These are phyloP conservation scores for Pleurotus tuoliensis DNA, from an alignment of 768 basidiomycete species.

Conservation along the genomic window DNA sequence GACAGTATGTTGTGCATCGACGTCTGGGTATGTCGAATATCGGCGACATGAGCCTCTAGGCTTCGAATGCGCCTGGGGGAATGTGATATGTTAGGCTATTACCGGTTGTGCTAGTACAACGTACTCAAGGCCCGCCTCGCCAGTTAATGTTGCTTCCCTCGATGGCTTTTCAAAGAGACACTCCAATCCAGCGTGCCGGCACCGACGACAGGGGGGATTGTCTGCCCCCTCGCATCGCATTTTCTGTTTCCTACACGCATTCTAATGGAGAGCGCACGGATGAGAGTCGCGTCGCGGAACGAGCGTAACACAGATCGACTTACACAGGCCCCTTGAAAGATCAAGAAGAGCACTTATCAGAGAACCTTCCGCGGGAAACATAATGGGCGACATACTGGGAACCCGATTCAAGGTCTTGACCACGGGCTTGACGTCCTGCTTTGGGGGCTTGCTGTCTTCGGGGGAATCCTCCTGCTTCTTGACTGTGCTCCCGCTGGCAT, in stretches of 20 bases:
- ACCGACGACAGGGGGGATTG: conserved; percentile 94
- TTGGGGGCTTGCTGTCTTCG: conserved; percentile 45
- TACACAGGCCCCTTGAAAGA: conserved; percentile 72
- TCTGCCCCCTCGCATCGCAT: conserved; percentile 98
- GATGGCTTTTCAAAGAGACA: conserved; percentile 96
- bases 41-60: conserved; percentile 82
- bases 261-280: conserved; percentile 39
- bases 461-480: conserved; percentile 65
- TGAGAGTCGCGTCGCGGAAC: conserved; percentile 16
- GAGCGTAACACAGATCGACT: conserved; percentile 22
- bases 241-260: conserved; percentile 94
- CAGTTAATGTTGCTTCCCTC: conserved; percentile 80
- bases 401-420: conserved; percentile 82
- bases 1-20: conserved; percentile 76
- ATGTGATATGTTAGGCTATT: conserved; percentile 15
- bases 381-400: conserved; percentile 57
- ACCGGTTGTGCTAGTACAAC: conserved; percentile 23
- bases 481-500: conserved; percentile 28
- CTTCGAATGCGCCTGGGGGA: conserved; percentile 77
- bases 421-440: conserved; percentile 68
- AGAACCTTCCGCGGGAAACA: conserved; percentile 14
- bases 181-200: conserved; percentile 83
- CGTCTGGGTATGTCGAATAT: conserved; percentile 69
- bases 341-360: conserved; percentile 14
- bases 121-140: conserved; percentile 87